These are phyloP conservation scores for Geosmithia putterillii DNA, from an alignment of 2,329 filamentous ascomycete genomes.

Conservation along the genomic window DNA sequence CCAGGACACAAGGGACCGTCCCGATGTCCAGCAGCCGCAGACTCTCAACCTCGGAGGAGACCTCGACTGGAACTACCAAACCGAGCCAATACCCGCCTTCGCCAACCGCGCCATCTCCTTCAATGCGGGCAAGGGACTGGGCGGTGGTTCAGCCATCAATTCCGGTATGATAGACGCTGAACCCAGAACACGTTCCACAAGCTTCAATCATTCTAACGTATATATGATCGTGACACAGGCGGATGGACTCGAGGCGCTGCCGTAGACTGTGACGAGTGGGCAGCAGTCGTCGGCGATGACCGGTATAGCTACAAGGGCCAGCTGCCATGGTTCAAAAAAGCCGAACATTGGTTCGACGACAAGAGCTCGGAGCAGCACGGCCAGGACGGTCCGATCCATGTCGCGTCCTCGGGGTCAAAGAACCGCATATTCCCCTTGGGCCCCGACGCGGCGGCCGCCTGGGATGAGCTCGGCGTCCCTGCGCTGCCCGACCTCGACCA, in stretches of 20 bases:
- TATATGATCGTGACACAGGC: constrained; percentile 11
- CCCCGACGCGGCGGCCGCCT: constrained; percentile 19
- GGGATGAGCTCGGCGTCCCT: constrained; percentile 25
- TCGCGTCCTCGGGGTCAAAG: constrained; percentile 14
- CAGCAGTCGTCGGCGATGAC: constrained; percentile 16
- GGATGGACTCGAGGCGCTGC: constrained; percentile 29
- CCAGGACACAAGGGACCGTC: constrained; percentile 9
- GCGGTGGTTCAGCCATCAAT: constrained; percentile 27
- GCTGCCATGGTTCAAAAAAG: constrained; percentile 29
- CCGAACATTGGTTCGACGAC: constrained; percentile 17
- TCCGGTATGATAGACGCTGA: constrained; percentile 11
- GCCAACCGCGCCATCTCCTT: constrained; percentile 11
- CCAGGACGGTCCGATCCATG: constrained; percentile 20
- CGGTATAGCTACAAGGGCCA: constrained; percentile 32
- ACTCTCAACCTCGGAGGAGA: constrained; percentile 14
- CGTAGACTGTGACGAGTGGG: constrained; percentile 32
- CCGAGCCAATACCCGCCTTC: constrained; percentile 14
- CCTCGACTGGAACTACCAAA: constrained; percentile 21
- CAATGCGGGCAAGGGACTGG: constrained; percentile 24
- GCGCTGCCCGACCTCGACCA: constrained; percentile 12
- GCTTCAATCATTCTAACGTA: not conserved
- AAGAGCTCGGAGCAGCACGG: constrained; percentile 21
- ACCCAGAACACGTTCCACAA: constrained; percentile 2
- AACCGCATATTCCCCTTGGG: constrained; percentile 24
- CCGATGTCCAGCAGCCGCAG: constrained; percentile 9